Base-by-base conservation (phyloP, 2,329 filamentous ascomycete species). In the Cladorrhinum sp. region DNA sequence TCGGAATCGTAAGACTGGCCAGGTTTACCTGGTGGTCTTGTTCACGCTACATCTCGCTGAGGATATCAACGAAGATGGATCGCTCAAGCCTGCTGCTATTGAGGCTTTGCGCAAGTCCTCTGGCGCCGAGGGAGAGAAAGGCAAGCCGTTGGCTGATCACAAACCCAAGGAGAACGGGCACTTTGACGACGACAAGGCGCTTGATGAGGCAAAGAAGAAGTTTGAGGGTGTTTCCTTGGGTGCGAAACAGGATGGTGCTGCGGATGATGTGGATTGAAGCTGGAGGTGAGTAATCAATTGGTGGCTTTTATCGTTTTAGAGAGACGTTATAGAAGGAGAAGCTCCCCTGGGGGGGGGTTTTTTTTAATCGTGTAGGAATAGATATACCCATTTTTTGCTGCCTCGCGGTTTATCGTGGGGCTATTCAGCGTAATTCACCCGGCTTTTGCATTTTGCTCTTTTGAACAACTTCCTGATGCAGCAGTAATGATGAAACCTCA, bases 21-120 rank as follows among this genome's bases (percentile, higher is more conserved):
- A 90, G 33, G 82, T 91, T 16, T 91, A 96, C 68, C 85, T 96
- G 28, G 91, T 94, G 51, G 80, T 98, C 16, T 76, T 92, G 4
- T 94, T 98, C 73, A 89, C 87, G 18, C 79, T 97, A 3, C 81
- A 95, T 62, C 82, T 88, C 8, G 86, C 85, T 59, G 86, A 90
- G 52, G 81, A 89, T 63, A 76, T 87, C 33, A 80, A 85, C 65
- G 82, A 86, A 62, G 79, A 86, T 55, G 85, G 84, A 1, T 79
- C 77, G 1, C 70, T 86, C 8, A 86, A 83, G 67, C 75, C 76
- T 0, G 72, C 70, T 18, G 71, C 74, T 46, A 71, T 71, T 26
- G 69, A 72, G 56, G 69, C 66, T 16, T 58, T 65, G 39, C 59
- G 65, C 26, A 66, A 63, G 57, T 55, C 57, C 36, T 58, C 61